phyloP scores from a whole-genome alignment of 1,284 basidiomycete species.

The Fistulina hepatica region DNA sequence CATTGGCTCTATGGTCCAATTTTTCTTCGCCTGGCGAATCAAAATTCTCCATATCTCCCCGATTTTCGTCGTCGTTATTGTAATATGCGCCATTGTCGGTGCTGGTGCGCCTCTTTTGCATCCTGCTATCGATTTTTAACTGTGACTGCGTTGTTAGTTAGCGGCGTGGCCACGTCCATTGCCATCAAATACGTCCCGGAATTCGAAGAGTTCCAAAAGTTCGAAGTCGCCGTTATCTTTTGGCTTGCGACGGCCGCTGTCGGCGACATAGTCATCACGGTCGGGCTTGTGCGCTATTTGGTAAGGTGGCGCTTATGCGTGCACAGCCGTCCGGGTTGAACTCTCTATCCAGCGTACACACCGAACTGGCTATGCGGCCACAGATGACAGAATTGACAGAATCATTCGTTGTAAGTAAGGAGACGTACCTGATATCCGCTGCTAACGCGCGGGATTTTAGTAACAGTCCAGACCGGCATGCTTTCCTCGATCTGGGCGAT shows the following conservation, averaged over 20 bases:
- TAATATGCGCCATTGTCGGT: slow-evolving; percentile 11
- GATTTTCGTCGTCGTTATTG: slow-evolving; percentile 4
- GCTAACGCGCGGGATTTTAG: no score
- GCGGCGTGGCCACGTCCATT: slow-evolving; percentile 21
- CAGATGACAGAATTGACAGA: slow-evolving; percentile 22
- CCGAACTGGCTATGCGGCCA: slow-evolving; percentile 19
- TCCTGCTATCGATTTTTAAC: slow-evolving; percentile 12
- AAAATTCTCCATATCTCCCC: neutral
- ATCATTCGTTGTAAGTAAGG: slow-evolving; percentile 20
- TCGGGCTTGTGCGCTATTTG: slow-evolving; percentile 7
- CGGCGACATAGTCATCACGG: slow-evolving; percentile 15
- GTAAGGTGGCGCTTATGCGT: slow-evolving; percentile 5
- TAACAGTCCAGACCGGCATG: slow-evolving; percentile 21
- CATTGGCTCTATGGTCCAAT: slow-evolving; percentile 24
- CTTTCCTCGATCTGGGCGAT: slow-evolving; percentile 20
- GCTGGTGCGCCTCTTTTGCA: slow-evolving; percentile 6
- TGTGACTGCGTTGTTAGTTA: slow-evolving; percentile 13
- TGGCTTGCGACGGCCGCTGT: slow-evolving; percentile 14
- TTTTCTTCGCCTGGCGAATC: slow-evolving; percentile 21
- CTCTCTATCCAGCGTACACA: slow-evolving; percentile 13
- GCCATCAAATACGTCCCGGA: slow-evolving; percentile 17
- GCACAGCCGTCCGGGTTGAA: slow-evolving; percentile 3
- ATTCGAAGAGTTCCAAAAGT: slow-evolving; percentile 20
- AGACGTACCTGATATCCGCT: no score
- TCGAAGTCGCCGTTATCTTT: slow-evolving; percentile 20